These are phyloP conservation scores for Euryodendron excelsum DNA, from an alignment of 148 eudicot genomes.

Conservation along the genomic window DNA sequence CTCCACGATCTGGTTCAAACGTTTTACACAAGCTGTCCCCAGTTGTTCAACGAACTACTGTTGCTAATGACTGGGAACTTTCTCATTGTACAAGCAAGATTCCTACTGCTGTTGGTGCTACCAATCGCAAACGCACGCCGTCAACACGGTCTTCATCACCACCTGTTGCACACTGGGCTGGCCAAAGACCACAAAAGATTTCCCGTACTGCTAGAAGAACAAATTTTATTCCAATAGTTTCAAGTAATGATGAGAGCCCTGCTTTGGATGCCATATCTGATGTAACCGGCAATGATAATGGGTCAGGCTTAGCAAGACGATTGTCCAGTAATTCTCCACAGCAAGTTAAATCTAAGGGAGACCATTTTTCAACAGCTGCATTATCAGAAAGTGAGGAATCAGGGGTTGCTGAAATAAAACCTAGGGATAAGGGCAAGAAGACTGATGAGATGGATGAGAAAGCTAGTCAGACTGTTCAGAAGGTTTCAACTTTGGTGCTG, in stretches of 20 bases:
- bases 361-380: conserved; percentile 38
- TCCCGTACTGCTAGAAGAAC: conserved; percentile 67
- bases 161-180: conserved; percentile 58
- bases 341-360: conserved; percentile 47
- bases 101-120: conserved; percentile 37
- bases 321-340: conserved; percentile 47
- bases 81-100: conserved; percentile 49
- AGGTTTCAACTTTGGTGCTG: conserved; percentile 38
- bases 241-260: conserved; percentile 42
- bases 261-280: conserved; percentile 41
- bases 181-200: conserved; percentile 65
- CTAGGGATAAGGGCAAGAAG: conserved; percentile 48
- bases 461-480: conserved; percentile 46
- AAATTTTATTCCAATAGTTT: conserved; percentile 46
- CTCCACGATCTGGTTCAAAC: conserved; percentile 52
- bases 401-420: conserved; percentile 51
- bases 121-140: conserved; percentile 52
- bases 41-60: conserved; percentile 31
- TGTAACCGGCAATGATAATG: conserved; percentile 41
- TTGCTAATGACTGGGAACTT: conserved; percentile 54
- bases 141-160: conserved; percentile 56
- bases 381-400: conserved; percentile 75
- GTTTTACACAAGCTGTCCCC: conserved; percentile 48
- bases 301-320: conserved; percentile 33
- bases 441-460: conserved; percentile 45